phyloP scores from a whole-genome alignment of 2,329 filamentous ascomycete species.

The Beauveria rudraprayagi region DNA sequence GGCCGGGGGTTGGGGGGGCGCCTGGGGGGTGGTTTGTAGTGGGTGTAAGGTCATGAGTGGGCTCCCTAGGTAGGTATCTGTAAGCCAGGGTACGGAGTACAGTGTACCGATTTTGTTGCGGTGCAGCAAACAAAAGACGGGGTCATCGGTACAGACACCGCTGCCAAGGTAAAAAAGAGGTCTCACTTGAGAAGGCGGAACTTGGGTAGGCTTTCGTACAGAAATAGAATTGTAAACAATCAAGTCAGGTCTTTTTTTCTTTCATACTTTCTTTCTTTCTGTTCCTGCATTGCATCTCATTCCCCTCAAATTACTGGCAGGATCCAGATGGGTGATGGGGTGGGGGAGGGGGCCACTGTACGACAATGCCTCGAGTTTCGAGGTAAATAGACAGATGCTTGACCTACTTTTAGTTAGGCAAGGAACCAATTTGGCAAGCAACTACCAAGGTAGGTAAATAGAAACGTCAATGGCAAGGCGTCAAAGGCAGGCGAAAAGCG shows the following conservation, averaged over 20 bases:
- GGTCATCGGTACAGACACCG: background rate
- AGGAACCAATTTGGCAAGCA: too few species aligned
- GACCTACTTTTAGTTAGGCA: too few species aligned
- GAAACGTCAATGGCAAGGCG: too few species aligned
- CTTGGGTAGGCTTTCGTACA: background rate
- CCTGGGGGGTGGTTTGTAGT: background rate
- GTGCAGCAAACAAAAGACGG: background rate
- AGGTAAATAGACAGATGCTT: too few species aligned
- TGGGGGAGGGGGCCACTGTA: too few species aligned
- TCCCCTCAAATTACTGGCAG: too few species aligned
- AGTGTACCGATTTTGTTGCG: background rate
- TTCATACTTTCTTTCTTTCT: too few species aligned
- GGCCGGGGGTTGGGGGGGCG: background rate
- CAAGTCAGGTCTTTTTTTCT: background rate
- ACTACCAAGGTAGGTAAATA: too few species aligned
- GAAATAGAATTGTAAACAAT: background rate
- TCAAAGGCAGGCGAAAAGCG: background rate
- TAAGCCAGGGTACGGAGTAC: background rate
- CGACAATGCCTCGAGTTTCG: too few species aligned
- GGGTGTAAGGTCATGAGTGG: background rate
- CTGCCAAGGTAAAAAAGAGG: background rate
- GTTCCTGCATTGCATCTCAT: too few species aligned
- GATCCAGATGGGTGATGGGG: too few species aligned
- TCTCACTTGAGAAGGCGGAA: background rate
- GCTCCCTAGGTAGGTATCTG: background rate